Percentiles rank a stretch among this genome's conserved stretches.
Evolutionary conservation across 139 green algal genomes (phyloP).

Genomic region (Zygnema cylindricum): DNA sequence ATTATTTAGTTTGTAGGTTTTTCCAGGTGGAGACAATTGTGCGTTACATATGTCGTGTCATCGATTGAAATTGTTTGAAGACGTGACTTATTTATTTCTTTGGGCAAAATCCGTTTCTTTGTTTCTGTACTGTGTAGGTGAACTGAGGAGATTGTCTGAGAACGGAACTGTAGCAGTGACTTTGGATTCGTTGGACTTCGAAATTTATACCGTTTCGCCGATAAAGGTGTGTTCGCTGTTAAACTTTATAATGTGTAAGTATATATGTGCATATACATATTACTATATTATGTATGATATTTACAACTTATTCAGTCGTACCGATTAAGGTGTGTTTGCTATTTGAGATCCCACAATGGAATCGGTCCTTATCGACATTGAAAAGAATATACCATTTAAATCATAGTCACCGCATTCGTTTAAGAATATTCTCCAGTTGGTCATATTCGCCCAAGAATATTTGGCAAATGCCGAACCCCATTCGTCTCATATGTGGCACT

Average conservation of each 20-base stretch:
- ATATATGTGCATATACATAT: background rate
- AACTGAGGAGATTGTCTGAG: background rate
- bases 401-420: too few species aligned
- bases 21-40: too few species aligned
- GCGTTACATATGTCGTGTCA: too few species aligned
- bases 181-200: slow-evolving; percentile 35
- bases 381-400: too few species aligned
- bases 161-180: slow-evolving; percentile 10
- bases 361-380: slow-evolving; percentile 11
- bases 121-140: slow-evolving; percentile 30
- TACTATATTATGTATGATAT: background rate
- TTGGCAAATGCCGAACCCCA: too few species aligned
- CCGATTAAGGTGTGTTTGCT: background rate
- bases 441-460: too few species aligned
- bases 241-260: background rate
- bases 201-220: slow-evolving; percentile 49
- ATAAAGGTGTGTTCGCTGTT: slow-evolving; percentile 31
- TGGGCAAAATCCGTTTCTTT: too few species aligned
- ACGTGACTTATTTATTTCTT: too few species aligned
- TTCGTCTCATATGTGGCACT: too few species aligned
- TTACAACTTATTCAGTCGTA: background rate
- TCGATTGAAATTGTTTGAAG: too few species aligned
- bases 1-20: too few species aligned
- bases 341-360: background rate
- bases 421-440: too few species aligned